Conservation (phyloP, 306 rosid species). For the Lathyrus aphaca region DNA sequence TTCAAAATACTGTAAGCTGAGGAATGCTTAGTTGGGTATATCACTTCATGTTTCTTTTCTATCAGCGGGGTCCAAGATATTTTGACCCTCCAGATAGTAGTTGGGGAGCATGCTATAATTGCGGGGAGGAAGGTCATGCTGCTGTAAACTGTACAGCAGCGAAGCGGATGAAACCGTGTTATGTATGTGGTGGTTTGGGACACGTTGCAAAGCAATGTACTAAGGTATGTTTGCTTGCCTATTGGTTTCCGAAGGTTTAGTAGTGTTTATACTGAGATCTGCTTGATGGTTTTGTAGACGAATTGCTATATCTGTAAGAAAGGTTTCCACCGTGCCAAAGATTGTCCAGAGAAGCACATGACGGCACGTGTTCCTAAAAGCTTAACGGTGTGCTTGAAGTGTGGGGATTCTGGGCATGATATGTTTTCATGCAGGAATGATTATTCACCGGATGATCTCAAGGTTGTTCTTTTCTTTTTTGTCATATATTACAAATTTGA, state of each 20-base stretch:
- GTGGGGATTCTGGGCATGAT: conserved; percentile 88
- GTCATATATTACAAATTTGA: not conserved
- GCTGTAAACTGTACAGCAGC: conserved; percentile 72
- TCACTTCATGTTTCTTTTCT: conserved; percentile 50
- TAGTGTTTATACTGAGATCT: conserved; percentile 5
- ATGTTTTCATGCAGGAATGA: conserved; percentile 72
- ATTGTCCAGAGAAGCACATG: conserved; percentile 76
- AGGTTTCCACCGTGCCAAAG: conserved; percentile 80
- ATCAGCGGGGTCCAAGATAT: conserved; percentile 95
- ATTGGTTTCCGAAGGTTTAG: conserved; percentile 4
- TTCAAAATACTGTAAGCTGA: conserved; percentile 42
- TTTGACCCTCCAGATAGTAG: conserved; percentile 86
- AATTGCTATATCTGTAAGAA: conserved; percentile 82
- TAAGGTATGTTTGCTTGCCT: conserved; percentile 50
- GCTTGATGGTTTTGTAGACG: conserved; percentile 46
- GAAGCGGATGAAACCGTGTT: conserved; percentile 80
- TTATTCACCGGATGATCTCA: conserved; percentile 71
- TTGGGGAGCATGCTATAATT: conserved; percentile 89
- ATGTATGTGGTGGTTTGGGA: conserved; percentile 86
- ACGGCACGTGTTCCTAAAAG: conserved; percentile 35
- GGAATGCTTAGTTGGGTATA: conserved; percentile 54
- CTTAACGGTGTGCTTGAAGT: conserved; percentile 68
- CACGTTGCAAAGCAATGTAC: conserved; percentile 73
- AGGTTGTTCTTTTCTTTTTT: conserved; percentile 53
- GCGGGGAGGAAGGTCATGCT: conserved; percentile 92